These are phyloP conservation scores for Parietichytrium sp. DNA, from an alignment of 108 stramenopile species.

Conservation along the genomic window DNA sequence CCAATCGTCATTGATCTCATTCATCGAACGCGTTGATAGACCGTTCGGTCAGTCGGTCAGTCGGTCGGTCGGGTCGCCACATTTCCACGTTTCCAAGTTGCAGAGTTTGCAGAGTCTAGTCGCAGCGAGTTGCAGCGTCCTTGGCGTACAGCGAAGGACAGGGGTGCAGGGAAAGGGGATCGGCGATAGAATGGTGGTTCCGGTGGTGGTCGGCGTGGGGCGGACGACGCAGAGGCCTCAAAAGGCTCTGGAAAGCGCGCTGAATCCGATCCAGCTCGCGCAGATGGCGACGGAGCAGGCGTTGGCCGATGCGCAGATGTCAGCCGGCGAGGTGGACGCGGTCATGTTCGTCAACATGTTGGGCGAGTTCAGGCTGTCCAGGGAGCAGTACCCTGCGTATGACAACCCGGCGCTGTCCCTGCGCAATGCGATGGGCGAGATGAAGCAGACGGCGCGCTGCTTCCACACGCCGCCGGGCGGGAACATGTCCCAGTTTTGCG, in stretches of 20 bases:
- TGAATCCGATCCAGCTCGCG: neutral
- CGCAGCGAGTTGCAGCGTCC: too few relatives aligned
- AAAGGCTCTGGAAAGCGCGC: neutral
- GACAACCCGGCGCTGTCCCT: conserved; percentile 14
- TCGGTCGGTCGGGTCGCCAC: too few relatives aligned
- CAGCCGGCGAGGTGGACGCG: neutral
- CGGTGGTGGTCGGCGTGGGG: conserved; percentile 24
- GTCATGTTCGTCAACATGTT: conserved; percentile 19
- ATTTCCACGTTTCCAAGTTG: too few relatives aligned
- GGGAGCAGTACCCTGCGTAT: neutral
- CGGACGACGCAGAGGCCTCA: neutral
- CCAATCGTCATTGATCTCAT: too few relatives aligned
- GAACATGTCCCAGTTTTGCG: neutral
- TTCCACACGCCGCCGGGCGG: conserved; percentile 17
- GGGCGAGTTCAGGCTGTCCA: neutral
- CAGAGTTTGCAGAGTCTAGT: too few relatives aligned
- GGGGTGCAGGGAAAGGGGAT: neutral
- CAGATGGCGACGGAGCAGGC: neutral
- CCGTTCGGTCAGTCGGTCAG: too few relatives aligned
- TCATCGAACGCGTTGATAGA: too few relatives aligned
- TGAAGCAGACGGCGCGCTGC: neutral
- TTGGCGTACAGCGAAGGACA: too few relatives aligned
- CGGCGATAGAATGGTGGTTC: neutral
- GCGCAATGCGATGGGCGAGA: neutral
- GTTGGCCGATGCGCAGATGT: neutral